A percentile compares a stretch with the other conserved stretches of the same genome.
Conservation (phyloP, 1,284 basidiomycete genomes). For the Exobasidium rhododendri region DNA sequence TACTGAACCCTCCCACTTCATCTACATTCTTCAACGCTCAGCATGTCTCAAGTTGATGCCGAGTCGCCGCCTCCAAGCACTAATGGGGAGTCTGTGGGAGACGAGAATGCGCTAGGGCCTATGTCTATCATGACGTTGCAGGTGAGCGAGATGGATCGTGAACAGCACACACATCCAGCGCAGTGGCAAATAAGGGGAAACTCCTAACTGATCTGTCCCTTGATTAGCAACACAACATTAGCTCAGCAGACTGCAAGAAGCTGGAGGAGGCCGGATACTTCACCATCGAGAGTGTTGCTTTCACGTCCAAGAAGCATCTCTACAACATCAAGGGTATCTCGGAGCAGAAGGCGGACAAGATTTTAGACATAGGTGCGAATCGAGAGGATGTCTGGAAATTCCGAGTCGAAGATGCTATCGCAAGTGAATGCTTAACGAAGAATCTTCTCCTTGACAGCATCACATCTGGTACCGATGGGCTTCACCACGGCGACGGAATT, state of each 20-base stretch:
- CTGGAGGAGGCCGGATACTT: constrained; percentile 87
- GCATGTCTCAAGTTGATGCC: constrained; percentile 2
- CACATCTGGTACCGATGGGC: constrained; percentile 92
- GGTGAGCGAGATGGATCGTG: background rate
- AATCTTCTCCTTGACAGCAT: constrained; percentile 61
- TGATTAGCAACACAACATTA: too few relatives aligned
- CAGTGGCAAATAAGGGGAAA: background rate
- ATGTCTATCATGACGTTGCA: background rate
- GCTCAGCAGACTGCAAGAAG: constrained; percentile 96
- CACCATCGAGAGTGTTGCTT: constrained; percentile 93
- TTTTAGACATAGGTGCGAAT: constrained; percentile 64
- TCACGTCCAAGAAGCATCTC: constrained; percentile 91
- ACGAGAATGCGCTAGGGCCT: background rate
- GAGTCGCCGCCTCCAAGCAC: background rate
- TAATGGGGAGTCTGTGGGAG: background rate
- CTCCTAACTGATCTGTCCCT: too few relatives aligned
- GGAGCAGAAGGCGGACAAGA: constrained; percentile 96
- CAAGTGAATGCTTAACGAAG: constrained; percentile 65
- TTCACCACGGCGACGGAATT: constrained; percentile 96
- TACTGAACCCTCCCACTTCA: too few relatives aligned
- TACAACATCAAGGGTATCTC: constrained; percentile 94
- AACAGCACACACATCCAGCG: background rate
- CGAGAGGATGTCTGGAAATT: too few relatives aligned
- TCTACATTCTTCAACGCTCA: background rate
- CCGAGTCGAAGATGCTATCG: too few relatives aligned